Conservation (phyloP, 352 stramenopile species). For the Globisporangium takayamanum region DNA sequence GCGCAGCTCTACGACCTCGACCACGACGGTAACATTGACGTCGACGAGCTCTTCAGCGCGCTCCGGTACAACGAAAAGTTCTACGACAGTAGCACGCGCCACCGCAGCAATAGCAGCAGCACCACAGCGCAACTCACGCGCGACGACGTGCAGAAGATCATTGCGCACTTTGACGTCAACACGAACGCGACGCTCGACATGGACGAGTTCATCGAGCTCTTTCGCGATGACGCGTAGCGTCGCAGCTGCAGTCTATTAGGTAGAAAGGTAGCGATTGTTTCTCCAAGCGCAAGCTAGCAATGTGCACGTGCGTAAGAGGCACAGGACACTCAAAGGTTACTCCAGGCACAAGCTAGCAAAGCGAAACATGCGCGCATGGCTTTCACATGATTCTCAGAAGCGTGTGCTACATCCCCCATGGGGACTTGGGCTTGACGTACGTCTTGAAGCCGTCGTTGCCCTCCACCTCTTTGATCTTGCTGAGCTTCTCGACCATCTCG, state of each 20-base stretch:
- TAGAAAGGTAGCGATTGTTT: too few species aligned
- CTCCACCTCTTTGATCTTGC: neutral
- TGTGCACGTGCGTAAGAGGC: too few species aligned
- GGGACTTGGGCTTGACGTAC: too few species aligned
- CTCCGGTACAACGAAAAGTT: slow-evolving; percentile 69
- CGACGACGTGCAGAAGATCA: slow-evolving; percentile 63
- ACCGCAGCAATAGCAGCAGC: neutral
- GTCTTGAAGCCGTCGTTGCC: neutral
- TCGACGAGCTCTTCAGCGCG: slow-evolving; percentile 55
- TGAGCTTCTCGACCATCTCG: neutral
- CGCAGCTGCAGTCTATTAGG: neutral
- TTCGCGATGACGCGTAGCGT: slow-evolving; percentile 53
- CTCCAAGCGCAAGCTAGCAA: too few species aligned
- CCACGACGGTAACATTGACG: slow-evolving; percentile 63
- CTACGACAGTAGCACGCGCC: slow-evolving; percentile 40
- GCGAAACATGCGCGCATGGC: too few species aligned
- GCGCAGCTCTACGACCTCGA: slow-evolving; percentile 56
- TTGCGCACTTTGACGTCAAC: slow-evolving; percentile 70
- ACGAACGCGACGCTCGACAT: slow-evolving; percentile 70
- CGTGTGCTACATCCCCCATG: too few species aligned
- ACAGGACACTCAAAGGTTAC: too few species aligned
- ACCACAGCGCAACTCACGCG: slow-evolving; percentile 30
- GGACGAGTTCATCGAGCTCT: slow-evolving; percentile 75
- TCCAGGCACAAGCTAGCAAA: too few species aligned
- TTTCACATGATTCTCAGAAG: too few species aligned